These are phyloP conservation scores for Glonium stellatum DNA, from an alignment of 495 filamentous ascomycete species.

Conservation along the genomic window DNA sequence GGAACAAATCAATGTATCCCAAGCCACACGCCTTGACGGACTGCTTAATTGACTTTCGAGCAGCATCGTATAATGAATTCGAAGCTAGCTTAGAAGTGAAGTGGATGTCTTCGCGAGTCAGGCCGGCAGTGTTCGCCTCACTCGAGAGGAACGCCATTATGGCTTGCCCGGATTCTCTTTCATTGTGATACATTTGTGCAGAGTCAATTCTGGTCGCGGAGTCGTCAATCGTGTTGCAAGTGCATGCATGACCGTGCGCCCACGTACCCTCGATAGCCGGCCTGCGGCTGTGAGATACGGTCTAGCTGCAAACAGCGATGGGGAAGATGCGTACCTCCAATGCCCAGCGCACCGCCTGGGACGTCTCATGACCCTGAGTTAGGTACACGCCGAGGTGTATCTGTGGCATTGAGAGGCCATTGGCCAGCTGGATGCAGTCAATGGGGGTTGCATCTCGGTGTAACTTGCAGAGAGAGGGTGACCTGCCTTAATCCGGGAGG, in stretches of 20 bases:
- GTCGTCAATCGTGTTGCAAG: constrained; percentile 10
- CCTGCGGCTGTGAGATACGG: constrained; percentile 16
- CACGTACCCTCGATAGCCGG: constrained; percentile 32
- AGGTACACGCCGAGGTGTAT: constrained; percentile 64
- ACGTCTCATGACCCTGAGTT: constrained; percentile 47
- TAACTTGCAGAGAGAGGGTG: constrained; percentile 8
- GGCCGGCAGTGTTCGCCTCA: constrained; percentile 35
- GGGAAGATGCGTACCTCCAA: constrained; percentile 42
- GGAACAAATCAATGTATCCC: constrained; percentile 65
- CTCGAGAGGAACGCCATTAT: constrained; percentile 46
- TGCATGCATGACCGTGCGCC: background rate
- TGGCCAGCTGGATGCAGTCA: constrained; percentile 43
- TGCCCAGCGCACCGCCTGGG: constrained; percentile 44
- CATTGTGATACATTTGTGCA: constrained; percentile 60
- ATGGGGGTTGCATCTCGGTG: constrained; percentile 8
- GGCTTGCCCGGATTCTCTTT: constrained; percentile 51
- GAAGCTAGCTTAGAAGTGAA: constrained; percentile 60
- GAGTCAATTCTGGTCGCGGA: constrained; percentile 46
- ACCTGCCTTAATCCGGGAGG: constrained; percentile 32
- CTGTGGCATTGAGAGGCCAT: constrained; percentile 53
- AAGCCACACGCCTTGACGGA: constrained; percentile 49
- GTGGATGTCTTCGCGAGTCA: constrained; percentile 54
- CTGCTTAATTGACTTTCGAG: constrained; percentile 49
- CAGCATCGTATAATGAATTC: constrained; percentile 52
- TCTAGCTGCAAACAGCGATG: constrained; percentile 7